phyloP scores from a whole-genome alignment of 2,329 filamentous ascomycete genomes.

The Neonectria faginata region DNA sequence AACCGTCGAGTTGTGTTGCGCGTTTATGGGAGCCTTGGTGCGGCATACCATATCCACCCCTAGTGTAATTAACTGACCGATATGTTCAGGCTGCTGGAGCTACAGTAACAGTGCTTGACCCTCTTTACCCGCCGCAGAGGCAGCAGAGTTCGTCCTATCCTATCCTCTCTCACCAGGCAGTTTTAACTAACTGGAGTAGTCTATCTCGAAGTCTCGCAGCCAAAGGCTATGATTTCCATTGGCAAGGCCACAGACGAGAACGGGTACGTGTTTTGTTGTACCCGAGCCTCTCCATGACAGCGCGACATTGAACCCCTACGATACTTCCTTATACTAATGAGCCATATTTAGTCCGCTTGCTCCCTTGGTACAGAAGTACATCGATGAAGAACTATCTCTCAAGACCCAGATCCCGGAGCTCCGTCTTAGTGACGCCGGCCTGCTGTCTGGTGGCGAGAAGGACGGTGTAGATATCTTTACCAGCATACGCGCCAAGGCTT shows the following conservation, averaged over 20 bases:
- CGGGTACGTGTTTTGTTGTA: constrained; percentile 4
- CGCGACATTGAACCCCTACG: too few relatives aligned
- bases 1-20: constrained; percentile 71
- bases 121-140: background rate
- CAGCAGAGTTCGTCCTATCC: background rate
- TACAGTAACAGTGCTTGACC: background rate
- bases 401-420: constrained; percentile 81
- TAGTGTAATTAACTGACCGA: too few relatives aligned
- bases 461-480: constrained; percentile 77
- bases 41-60: too few relatives aligned
- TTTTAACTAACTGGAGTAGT: background rate
- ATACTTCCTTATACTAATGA: too few relatives aligned
- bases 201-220: constrained; percentile 83
- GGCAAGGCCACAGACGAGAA: constrained; percentile 69
- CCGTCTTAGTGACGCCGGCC: constrained; percentile 77
- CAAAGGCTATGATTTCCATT: constrained; percentile 75
- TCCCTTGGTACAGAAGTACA: constrained; percentile 62
- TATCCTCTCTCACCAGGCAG: too few relatives aligned
- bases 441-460: constrained; percentile 74
- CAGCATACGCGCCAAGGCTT: constrained; percentile 60
- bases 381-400: constrained; percentile 77
- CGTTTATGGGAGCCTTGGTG: constrained; percentile 76
- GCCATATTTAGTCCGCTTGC: background rate
- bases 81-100: constrained; percentile 62
- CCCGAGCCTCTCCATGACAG: too few relatives aligned